Evolutionary conservation across 805 yeast genomes (phyloP), one percentile per base, ranked within the genome.

Genomic region (Yarrowia divulgata): DNA sequence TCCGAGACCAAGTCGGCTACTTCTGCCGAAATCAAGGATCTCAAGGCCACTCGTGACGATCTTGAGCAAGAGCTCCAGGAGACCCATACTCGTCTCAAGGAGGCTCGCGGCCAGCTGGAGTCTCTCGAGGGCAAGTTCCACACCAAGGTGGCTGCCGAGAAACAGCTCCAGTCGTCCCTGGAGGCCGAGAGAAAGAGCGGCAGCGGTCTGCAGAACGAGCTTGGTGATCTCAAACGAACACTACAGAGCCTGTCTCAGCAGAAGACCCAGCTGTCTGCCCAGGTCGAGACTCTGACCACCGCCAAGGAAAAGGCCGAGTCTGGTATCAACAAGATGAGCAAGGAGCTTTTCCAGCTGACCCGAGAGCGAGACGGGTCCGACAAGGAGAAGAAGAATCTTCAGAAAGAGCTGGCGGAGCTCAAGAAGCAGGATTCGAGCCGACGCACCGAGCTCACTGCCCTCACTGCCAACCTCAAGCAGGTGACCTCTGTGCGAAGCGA

Each of bases 261-360:
- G 19, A 71, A 74, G 18, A 78, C 77, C 40, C 74, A 75, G 18
- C 72, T 83, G 18, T 77, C 77, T 49, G 70, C 70, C 2, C 81
- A 81, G 70, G 73, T 83, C 16, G 75, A 75, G 4, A 70, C 75
- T 1, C 69, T 79, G 8, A 82, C 79, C 54, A 77, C 76, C 9
- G 84, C 83, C 13, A 89, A 87, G 73, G 82, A 82, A 34, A 88
- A 85, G 72, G 90, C 94, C 0, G 97, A 93, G 74, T 88, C 87
- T 70, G 98, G 97, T 4, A 88, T 93, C 66, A 93, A 93, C 75
- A 93, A 92, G 73, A 90, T 93, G 97, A 90, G 89, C 68, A 81
- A 94, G 48, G 98, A 93, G 72, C 80, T 93, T 39, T 85, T 91
- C 77, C 84, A 84, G 60, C 80, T 92, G 52, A 83, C 87, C 0